Evolutionary conservation across 768 basidiomycete genomes (phyloP), one percentile per base, ranked within the genome.

Genomic region (Tulasnella sp.): DNA sequence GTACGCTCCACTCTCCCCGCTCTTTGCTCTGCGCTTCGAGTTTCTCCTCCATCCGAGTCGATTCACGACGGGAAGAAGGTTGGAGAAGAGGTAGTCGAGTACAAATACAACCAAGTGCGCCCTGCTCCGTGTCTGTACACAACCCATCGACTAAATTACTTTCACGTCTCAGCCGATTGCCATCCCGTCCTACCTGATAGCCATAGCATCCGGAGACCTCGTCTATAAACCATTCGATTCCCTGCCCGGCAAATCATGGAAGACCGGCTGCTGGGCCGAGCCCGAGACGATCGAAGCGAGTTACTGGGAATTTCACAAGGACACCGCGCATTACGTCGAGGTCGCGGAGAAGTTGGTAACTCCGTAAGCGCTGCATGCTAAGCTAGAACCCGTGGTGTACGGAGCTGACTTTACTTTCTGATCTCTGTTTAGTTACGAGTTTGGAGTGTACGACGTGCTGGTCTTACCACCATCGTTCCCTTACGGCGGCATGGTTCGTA

Each of bases 391-490:
- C 9, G 16, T 19, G 16, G 6, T 67, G 34, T 16, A 67, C 8
- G 6, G 12, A 26, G 14, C 22, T 14, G 62, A 34, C 8, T 40
- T 32, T 17, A 22, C 39, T 22, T n/a, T n/a, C 19, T 32, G n/a
- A 19, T 9, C 19, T 34, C n/a, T 17, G 40, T 68, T 29, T 32
- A 72, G 70, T 0, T 98, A 98, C 78, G 83, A 82, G 67, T 98
- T 95, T 77, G 89, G 91, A 2, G 90, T 94, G 0, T 97, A 95
- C 77, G 95, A 98, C 78, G 79, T 96, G 1, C 84, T 98, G 22
- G 88, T 98, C 29, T 83, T 98, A 3, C 95, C 95, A 0, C 90
- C 92, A 14, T 90, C 91, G 0, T 98, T 97, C 84, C 95, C 95
- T 0, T 96, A 91, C 78, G 95, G 94, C 67, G 94, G 92, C 74